Percentiles rank a stretch among this genome's conserved stretches.
Conservation (phyloP, 2,329 filamentous ascomycete species). For the Elsinoe arachidis region DNA sequence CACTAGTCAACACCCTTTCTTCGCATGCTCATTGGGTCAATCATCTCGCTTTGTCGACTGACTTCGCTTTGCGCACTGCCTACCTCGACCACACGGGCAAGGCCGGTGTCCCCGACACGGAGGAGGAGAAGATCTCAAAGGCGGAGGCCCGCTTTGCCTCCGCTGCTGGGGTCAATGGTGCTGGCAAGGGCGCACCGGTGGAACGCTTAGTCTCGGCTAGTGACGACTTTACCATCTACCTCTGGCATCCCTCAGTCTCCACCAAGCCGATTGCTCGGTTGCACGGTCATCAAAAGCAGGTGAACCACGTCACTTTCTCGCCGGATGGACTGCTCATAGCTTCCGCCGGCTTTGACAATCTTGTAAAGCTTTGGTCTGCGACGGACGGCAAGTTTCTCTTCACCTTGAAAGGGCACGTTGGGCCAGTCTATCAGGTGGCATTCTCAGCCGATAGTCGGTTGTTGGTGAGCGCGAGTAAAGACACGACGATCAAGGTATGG, state of each 20-base stretch:
- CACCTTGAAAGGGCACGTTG: conserved; percentile 81
- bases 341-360: conserved; percentile 86
- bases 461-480: conserved; percentile 78
- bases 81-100: conserved; percentile 77
- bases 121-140: conserved; percentile 62
- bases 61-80: conserved; percentile 76
- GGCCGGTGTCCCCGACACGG: conserved; percentile 53
- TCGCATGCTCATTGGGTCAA: conserved; percentile 94
- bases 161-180: conserved; percentile 55
- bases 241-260: conserved; percentile 76
- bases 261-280: conserved; percentile 81
- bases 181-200: conserved; percentile 57
- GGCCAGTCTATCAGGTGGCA: conserved; percentile 82
- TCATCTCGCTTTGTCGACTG: conserved; percentile 84
- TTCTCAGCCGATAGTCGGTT: conserved; percentile 91
- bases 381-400: conserved; percentile 69
- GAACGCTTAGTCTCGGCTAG: conserved; percentile 84
- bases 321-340: conserved; percentile 83
- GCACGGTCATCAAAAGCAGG: conserved; percentile 91
- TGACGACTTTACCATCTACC: conserved; percentile 92
- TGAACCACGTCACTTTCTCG: conserved; percentile 92
- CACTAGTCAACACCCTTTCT: conserved; percentile 67
- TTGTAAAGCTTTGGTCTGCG: conserved; percentile 85
- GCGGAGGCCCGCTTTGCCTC: conserved; percentile 79
- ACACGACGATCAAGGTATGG: conserved; percentile 93